Evolutionary conservation across 495 filamentous ascomycete genomes (phyloP).

Genomic region (Letharia columbiana): DNA sequence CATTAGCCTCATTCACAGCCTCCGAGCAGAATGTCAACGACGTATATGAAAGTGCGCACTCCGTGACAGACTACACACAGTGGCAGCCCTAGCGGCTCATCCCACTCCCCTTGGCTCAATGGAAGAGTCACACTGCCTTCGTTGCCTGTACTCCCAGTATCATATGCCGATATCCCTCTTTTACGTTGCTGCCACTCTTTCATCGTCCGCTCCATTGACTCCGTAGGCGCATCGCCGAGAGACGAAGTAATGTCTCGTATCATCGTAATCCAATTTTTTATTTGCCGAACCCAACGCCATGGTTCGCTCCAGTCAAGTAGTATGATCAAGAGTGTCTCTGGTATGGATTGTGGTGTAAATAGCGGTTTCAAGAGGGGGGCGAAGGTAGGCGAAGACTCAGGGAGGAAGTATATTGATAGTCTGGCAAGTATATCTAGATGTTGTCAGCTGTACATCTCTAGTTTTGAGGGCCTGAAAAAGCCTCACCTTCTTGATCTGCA

Average conservation of each 20-base stretch:
- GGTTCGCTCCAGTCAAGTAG: slow-evolving; percentile 88
- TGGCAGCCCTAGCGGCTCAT: slow-evolving; percentile 80
- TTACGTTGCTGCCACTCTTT: slow-evolving; percentile 46
- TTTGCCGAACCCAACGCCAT: slow-evolving; percentile 82
- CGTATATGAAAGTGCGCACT: slow-evolving; percentile 42
- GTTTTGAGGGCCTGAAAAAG: background rate
- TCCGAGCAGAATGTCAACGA: background rate
- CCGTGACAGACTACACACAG: slow-evolving; percentile 91
- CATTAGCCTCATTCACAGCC: background rate
- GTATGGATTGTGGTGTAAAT: slow-evolving; percentile 74
- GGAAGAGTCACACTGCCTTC: slow-evolving; percentile 63
- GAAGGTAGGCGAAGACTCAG: slow-evolving; percentile 72
- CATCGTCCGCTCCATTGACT: slow-evolving; percentile 79
- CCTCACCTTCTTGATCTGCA: slow-evolving; percentile 80
- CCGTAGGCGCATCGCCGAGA: slow-evolving; percentile 67
- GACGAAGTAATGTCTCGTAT: slow-evolving; percentile 65
- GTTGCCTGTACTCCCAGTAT: slow-evolving; percentile 30
- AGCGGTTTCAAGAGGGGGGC: slow-evolving; percentile 76
- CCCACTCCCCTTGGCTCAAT: slow-evolving; percentile 86
- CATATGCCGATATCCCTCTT: slow-evolving; percentile 30
- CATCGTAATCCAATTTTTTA: slow-evolving; percentile 80
- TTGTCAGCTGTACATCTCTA: slow-evolving; percentile 12
- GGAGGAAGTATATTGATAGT: slow-evolving; percentile 82
- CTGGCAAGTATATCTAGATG: slow-evolving; percentile 75
- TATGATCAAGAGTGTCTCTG: slow-evolving; percentile 79